phyloP scores from a whole-genome alignment of 805 yeast species.

The Kodamaea sagamina region DNA sequence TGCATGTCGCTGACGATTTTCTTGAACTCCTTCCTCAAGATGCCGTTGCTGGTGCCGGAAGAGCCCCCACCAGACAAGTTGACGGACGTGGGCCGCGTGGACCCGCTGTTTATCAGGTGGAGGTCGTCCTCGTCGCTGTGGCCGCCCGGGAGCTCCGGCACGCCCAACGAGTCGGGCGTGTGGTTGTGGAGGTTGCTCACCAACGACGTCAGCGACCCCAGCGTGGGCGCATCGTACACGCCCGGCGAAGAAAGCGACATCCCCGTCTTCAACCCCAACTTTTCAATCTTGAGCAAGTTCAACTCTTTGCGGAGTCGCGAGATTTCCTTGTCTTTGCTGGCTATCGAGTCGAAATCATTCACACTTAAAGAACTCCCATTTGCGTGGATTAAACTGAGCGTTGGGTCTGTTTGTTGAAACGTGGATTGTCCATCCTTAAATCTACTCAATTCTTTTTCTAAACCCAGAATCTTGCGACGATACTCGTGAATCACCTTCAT shows the following conservation, averaged over 20 bases:
- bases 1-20: slow-evolving; percentile 63
- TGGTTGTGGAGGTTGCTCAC: slow-evolving; percentile 11
- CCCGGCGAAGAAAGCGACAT: slow-evolving; percentile 12
- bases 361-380: slow-evolving; percentile 1
- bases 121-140: slow-evolving; percentile 24
- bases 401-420: not conserved
- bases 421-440: slow-evolving; percentile 1
- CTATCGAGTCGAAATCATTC: slow-evolving; percentile 9
- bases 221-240: slow-evolving; percentile 7
- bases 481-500: slow-evolving; percentile 53
- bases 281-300: slow-evolving; percentile 46
- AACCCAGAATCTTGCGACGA: slow-evolving; percentile 48
- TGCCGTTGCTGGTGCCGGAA: slow-evolving; percentile 48
- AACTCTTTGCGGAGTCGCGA: slow-evolving; percentile 47
- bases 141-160: slow-evolving; percentile 6
- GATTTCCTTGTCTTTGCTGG: slow-evolving; percentile 41
- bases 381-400: not conserved
- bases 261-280: slow-evolving; percentile 33
- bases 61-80: slow-evolving; percentile 7
- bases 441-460: slow-evolving; percentile 50
- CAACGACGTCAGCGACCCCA: slow-evolving; percentile 11
- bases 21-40: slow-evolving; percentile 68
- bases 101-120: slow-evolving; percentile 16
- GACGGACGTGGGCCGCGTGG: slow-evolving; percentile 20
- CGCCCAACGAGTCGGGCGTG: slow-evolving; percentile 15